Evolutionary conservation across 2,329 filamentous ascomycete species (phyloP).

Genomic region (Epicoccum sorghinum): DNA sequence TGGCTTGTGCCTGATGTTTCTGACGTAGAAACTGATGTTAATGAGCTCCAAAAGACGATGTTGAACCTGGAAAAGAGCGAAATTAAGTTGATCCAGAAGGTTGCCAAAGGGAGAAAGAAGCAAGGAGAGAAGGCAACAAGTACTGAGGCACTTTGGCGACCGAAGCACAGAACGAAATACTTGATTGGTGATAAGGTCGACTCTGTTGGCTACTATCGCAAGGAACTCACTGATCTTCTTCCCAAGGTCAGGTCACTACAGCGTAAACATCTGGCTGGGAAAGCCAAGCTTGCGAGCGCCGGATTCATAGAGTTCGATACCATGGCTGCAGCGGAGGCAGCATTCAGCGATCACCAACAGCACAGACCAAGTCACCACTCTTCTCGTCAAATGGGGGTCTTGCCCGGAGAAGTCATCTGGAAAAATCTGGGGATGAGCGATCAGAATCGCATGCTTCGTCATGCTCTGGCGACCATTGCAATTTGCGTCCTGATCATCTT

Average conservation of each 20-base stretch:
- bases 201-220: constrained; percentile 87
- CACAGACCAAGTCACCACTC: constrained; percentile 71
- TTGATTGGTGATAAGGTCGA: constrained; percentile 83
- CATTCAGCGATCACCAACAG: constrained; percentile 67
- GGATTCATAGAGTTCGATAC: constrained; percentile 89
- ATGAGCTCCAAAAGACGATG: constrained; percentile 3
- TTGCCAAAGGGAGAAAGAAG: constrained; percentile 75
- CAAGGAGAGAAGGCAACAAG: constrained; percentile 67
- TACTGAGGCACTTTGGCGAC: constrained; percentile 34
- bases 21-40: constrained; percentile 64
- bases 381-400: constrained; percentile 83
- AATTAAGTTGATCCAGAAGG: constrained; percentile 79
- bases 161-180: constrained; percentile 42
- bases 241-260: constrained; percentile 73
- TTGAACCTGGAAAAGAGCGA: constrained; percentile 83
- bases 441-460: constrained; percentile 44
- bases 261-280: constrained; percentile 60
- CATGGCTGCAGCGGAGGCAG: constrained; percentile 82
- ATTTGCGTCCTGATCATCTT: constrained; percentile 83
- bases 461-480: constrained; percentile 82
- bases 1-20: constrained; percentile 45
- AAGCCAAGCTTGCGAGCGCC: constrained; percentile 60
- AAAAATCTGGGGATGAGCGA: constrained; percentile 70
- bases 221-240: constrained; percentile 75
- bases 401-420: constrained; percentile 83